Evolutionary conservation across 2,329 filamentous ascomycete genomes (phyloP).

Genomic region (Seiridium unicorne): DNA sequence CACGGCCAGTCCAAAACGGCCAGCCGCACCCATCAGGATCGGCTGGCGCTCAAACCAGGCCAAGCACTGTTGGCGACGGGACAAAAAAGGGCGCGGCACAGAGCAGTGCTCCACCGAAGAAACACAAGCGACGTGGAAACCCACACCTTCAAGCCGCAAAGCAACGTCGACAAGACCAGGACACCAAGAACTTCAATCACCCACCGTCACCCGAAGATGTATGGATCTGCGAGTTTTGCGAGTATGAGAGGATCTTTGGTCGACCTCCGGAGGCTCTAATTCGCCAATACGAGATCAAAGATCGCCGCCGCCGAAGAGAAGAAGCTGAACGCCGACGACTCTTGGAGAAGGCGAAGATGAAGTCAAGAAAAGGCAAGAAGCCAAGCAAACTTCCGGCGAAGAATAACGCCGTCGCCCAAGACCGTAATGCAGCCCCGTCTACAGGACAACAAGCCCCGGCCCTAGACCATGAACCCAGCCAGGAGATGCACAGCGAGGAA

Average conservation of each 20-base stretch:
- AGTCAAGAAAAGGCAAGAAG: conserved; percentile 87
- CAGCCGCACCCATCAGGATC: conserved; percentile 13
- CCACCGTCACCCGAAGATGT: conserved; percentile 70
- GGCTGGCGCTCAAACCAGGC: conserved; percentile 11
- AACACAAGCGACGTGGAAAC: conserved; percentile 66
- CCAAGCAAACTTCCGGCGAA: conserved; percentile 64
- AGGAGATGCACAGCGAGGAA: conserved; percentile 31
- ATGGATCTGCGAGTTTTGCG: conserved; percentile 98
- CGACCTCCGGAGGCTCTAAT: conserved; percentile 80
- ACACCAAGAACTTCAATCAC: conserved; percentile 73
- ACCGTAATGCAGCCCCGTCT: conserved; percentile 19
- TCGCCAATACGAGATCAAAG: conserved; percentile 90
- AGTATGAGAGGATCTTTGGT: conserved; percentile 96
- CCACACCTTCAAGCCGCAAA: conserved; percentile 74
- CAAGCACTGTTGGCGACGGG: not conserved
- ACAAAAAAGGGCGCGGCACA: not conserved
- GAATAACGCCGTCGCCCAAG: conserved; percentile 25
- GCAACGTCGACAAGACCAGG: conserved; percentile 73
- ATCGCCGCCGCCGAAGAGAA: conserved; percentile 78
- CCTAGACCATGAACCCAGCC: conserved; percentile 9
- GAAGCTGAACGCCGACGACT: conserved; percentile 82
- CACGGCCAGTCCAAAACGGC: conserved; percentile 15
- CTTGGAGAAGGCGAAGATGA: conserved; percentile 91
- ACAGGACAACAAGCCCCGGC: conserved; percentile 21
- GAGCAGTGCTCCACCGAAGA: conserved; percentile 43